Conservation (phyloP, 495 filamentous ascomycete genomes). For the Penicillium nucicola region DNA sequence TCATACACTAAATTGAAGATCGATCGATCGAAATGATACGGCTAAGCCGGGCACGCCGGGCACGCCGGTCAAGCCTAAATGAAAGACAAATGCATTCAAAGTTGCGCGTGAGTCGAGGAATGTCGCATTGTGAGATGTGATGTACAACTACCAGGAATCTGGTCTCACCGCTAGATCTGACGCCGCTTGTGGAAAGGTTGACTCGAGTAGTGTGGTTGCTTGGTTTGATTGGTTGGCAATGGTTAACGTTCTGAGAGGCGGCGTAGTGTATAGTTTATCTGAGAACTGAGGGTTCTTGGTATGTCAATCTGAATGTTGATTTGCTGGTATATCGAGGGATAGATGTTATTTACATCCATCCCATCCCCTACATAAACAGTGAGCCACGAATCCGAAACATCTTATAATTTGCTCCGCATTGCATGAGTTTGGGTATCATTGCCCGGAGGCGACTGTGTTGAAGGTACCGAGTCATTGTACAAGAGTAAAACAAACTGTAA, state of each 20-base stretch:
- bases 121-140: not conserved
- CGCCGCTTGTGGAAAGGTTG: not conserved
- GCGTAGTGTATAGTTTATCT: not conserved
- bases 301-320: not conserved
- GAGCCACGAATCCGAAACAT: not conserved
- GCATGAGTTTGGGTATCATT: not conserved
- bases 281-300: not conserved
- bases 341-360: too few relatives aligned
- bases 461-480: slow-evolving; percentile 7
- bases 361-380: not conserved
- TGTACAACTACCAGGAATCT: not conserved
- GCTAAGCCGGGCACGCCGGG: not conserved
- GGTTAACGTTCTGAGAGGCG: not conserved
- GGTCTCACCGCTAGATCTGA: slow-evolving; percentile 3
- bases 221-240: not conserved
- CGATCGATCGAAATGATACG: not conserved
- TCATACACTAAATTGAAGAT: too few relatives aligned
- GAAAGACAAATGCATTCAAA: not conserved
- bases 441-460: not conserved
- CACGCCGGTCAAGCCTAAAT: too few relatives aligned
- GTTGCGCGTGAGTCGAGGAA: not conserved
- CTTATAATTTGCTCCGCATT: too few relatives aligned
- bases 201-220: not conserved
- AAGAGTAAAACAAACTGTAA: not conserved
- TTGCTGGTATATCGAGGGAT: not conserved